Evolutionary conservation across 139 green algal genomes (phyloP).

Genomic region (Closterium sp.): DNA sequence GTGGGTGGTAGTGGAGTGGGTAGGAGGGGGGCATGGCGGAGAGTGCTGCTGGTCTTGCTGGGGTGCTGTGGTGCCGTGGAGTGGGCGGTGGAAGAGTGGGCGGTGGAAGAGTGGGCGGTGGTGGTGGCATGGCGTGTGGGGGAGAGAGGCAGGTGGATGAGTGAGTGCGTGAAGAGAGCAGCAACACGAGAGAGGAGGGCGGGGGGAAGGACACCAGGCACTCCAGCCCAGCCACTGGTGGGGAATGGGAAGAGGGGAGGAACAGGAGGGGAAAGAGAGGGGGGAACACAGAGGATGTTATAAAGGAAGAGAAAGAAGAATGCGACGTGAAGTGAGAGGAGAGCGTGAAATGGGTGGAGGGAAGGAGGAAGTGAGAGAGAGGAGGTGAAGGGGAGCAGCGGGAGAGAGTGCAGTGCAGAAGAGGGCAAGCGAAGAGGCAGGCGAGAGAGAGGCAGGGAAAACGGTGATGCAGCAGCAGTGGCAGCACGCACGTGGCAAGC

Average conservation of each 20-base stretch:
- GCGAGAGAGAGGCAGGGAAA: too few relatives aligned
- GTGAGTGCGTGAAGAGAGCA: neutral
- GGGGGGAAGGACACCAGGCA: neutral
- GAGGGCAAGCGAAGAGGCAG: neutral
- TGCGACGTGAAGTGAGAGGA: neutral
- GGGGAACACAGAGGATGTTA: neutral
- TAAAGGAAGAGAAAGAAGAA: too few relatives aligned
- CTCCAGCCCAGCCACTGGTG: neutral
- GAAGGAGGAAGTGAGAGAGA: neutral
- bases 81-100: neutral
- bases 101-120: neutral
- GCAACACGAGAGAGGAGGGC: neutral
- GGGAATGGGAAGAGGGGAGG: neutral
- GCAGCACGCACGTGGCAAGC: neutral
- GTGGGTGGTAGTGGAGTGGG: neutral
- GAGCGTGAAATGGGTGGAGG: neutral
- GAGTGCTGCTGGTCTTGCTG: neutral
- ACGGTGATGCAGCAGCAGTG: neutral
- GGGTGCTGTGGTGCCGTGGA: neutral
- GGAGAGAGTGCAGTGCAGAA: too few relatives aligned
- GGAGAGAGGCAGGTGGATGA: neutral
- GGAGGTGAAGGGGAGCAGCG: neutral
- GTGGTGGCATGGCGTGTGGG: neutral
- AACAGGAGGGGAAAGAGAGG: neutral
- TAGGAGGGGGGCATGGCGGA: neutral